Percentiles rank a stretch among this genome's conserved stretches.
Evolutionary conservation across 176 grass and related monocot species (phyloP).

Genomic region (Eremochloa ophiuroides): DNA sequence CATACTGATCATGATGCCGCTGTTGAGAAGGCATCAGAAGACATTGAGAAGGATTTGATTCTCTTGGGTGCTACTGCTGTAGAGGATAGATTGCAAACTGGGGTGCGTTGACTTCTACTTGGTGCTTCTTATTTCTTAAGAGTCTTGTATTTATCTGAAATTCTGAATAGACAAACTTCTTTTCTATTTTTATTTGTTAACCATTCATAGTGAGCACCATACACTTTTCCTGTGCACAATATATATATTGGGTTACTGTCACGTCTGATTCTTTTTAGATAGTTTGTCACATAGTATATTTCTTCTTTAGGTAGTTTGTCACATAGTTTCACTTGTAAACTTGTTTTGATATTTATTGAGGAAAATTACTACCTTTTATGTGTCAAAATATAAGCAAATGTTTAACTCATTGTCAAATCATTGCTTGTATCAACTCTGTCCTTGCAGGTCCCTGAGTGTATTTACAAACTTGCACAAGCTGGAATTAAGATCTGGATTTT

Average conservation of each 20-base stretch:
- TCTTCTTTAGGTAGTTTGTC: background rate
- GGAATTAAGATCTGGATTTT: conserved; percentile 97
- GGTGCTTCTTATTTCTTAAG: background rate
- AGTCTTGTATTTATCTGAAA: conserved; percentile 19
- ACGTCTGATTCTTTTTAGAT: background rate
- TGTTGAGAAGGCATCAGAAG: conserved; percentile 69
- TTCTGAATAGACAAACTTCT: conserved; percentile 8
- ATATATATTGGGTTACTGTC: background rate
- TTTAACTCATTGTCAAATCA: background rate
- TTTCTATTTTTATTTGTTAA: background rate
- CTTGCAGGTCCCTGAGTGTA: conserved; percentile 87
- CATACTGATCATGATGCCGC: conserved; percentile 63
- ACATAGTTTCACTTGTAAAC: background rate
- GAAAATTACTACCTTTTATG: background rate
- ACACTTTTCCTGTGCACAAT: background rate
- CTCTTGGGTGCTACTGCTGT: conserved; percentile 94
- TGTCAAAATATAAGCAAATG: background rate
- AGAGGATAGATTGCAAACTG: conserved; percentile 89
- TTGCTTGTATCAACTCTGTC: conserved; percentile 1
- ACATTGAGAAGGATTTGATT: conserved; percentile 75
- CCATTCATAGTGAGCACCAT: background rate
- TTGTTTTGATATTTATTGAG: background rate
- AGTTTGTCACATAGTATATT: background rate
- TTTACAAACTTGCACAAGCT: conserved; percentile 94
- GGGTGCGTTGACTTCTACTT: conserved; percentile 45